Base-by-base conservation (phyloP, 2,329 filamentous ascomycete species). In the Hypoxylon sp. region DNA sequence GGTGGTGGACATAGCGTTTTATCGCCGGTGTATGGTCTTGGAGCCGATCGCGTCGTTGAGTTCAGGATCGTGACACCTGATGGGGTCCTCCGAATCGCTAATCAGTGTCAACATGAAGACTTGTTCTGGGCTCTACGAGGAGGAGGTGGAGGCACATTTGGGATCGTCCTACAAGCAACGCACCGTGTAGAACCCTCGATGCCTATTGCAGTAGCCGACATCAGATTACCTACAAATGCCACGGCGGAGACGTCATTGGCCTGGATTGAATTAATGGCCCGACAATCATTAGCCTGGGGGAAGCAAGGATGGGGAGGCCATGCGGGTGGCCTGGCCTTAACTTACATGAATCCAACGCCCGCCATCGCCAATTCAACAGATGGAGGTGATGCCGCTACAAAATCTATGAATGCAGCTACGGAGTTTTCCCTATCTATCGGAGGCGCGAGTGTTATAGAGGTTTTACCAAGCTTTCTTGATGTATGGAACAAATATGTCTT, bases 111-210 rank as follows among this genome's bases (percentile, higher is more conserved):
- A 31, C 79, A 86, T 44, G 55, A 73, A 0, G 83, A 84, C 59
- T 76, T 86, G 0, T 86, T 84, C 75, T 85, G 82, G 80, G 84
- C 84, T 22, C 74, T 86, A 4, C 80, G 82, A 26, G 84, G 84
- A 6, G 84, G 83, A 0, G 84, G 84, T 5, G 83, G 81, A 8
- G 80, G 81, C 9, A 83, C 81, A 0, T 85, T 81, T 68, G 81
- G 82, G 39, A 76, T 84, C n/a, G 81, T 83, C 4, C 77, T 80
- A 8, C 78, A 77, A 26, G 81, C 80, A 37, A 83, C 81, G 11
- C 70, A 84, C 37, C 80, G 79, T n/a, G 80, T 82, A 11, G 81
- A 81, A 48, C 77, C 80, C 0, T 76, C 80, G 19, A 76, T 77
- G 14, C 79, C 78, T 1, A 66, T 81, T 19, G 72, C 80, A 3